Evolutionary conservation across 495 filamentous ascomycete genomes (phyloP).

Genomic region (Aspergillus olivimuriae): DNA sequence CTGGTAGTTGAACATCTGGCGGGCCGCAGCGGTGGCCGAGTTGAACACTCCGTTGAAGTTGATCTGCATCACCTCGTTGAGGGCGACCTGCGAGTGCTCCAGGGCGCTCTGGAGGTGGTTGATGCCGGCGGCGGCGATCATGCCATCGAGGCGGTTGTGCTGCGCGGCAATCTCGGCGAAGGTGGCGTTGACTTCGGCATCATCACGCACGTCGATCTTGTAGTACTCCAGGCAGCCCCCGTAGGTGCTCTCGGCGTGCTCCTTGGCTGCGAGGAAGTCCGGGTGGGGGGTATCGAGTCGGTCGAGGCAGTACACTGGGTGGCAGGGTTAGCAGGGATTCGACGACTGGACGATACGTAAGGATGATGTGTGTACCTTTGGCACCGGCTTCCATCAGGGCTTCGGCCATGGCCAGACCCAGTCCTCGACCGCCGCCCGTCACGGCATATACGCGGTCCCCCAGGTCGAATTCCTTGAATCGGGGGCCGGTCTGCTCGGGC

Average conservation of each 20-base stretch:
- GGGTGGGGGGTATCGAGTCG: slow-evolving; percentile 43
- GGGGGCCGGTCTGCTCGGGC: slow-evolving; percentile 13
- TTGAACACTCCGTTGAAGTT: slow-evolving; percentile 75
- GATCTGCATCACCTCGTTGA: slow-evolving; percentile 62
- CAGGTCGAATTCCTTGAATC: slow-evolving; percentile 49
- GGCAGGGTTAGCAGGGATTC: too few relatives aligned
- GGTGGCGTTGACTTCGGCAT: slow-evolving; percentile 43
- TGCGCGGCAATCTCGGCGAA: slow-evolving; percentile 49
- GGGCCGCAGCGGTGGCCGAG: slow-evolving; percentile 69
- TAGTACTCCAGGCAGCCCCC: slow-evolving; percentile 55
- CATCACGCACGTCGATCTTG: slow-evolving; percentile 58
- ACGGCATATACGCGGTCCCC: slow-evolving; percentile 53
- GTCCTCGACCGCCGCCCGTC: slow-evolving; percentile 55
- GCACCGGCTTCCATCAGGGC: slow-evolving; percentile 66
- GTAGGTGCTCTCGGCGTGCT: slow-evolving; percentile 39
- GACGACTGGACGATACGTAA: too few relatives aligned
- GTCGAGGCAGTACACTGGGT: slow-evolving; percentile 59
- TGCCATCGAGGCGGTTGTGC: slow-evolving; percentile 58
- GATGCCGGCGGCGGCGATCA: slow-evolving; percentile 77
- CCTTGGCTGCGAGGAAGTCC: slow-evolving; percentile 44
- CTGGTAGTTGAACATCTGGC: slow-evolving; percentile 62
- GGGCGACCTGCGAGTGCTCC: slow-evolving; percentile 58
- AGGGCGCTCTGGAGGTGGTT: slow-evolving; percentile 67
- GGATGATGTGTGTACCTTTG: slow-evolving; percentile 38
- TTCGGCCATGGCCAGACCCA: slow-evolving; percentile 62